A percentile compares a stretch with the other conserved stretches of the same genome.
Conservation (phyloP, 805 yeast species). For the Cyberlindnera xylosilytica region DNA sequence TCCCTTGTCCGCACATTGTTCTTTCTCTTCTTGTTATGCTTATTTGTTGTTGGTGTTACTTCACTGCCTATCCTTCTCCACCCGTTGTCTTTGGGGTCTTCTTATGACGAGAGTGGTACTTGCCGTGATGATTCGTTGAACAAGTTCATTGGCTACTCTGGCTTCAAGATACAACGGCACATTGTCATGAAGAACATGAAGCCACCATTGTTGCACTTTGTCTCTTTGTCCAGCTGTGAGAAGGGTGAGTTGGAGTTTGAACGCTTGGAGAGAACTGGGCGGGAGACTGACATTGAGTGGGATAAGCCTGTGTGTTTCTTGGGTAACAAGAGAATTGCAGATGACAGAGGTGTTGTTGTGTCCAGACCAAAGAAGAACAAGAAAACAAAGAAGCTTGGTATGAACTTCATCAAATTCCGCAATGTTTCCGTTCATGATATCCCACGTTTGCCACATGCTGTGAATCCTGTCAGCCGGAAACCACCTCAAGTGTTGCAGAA, state of each 20-base stretch:
- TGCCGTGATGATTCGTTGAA: slow-evolving; percentile 3
- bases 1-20: too few relatives aligned
- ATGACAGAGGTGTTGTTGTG: slow-evolving; percentile 5
- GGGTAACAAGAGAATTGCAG: slow-evolving; percentile 15
- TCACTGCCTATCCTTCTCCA: not conserved
- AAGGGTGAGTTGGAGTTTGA: slow-evolving; percentile 47
- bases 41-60: too few relatives aligned
- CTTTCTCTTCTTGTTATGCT: too few relatives aligned
- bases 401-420: not conserved
- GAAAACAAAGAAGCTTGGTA: not conserved
- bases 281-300: slow-evolving; percentile 47
- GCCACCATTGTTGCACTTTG: slow-evolving; percentile 39
- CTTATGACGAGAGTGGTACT: not conserved
- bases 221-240: slow-evolving; percentile 49
- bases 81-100: not conserved
- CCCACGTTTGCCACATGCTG: slow-evolving; percentile 14
- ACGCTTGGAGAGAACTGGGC: slow-evolving; percentile 32
- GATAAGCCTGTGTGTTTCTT: slow-evolving; percentile 42
- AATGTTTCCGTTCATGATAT: slow-evolving; percentile 4
- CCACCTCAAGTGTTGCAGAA: slow-evolving; percentile 6
- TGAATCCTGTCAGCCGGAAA: not conserved
- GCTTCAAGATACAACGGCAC: slow-evolving; percentile 52
- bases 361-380: not conserved
- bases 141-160: slow-evolving; percentile 39
- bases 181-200: slow-evolving; percentile 38